Evolutionary conservation across 257 asterid species (phyloP).

Genomic region (Dorcoceras hygrometricum): DNA sequence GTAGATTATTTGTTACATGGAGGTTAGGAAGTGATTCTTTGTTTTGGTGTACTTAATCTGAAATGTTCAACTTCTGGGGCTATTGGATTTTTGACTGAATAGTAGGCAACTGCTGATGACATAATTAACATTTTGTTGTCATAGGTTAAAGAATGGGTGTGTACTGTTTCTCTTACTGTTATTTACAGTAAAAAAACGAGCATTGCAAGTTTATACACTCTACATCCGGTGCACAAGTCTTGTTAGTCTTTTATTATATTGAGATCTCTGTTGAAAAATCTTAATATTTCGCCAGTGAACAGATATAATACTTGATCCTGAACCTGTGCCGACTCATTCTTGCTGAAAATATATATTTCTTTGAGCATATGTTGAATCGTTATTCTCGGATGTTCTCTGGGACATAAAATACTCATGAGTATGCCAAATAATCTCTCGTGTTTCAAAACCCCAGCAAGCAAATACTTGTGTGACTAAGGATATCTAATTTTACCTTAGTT

Average conservation of each 20-base stretch:
- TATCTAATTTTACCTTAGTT: background rate
- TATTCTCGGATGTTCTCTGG: background rate
- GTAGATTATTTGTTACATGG: background rate
- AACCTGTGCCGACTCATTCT: background rate
- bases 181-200: constrained; percentile 7
- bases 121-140: background rate
- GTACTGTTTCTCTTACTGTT: background rate
- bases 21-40: background rate
- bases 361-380: background rate
- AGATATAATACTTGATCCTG: background rate
- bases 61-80: constrained; percentile 13
- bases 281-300: background rate
- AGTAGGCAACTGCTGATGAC: background rate
- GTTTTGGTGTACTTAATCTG: background rate
- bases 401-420: background rate
- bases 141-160: background rate
- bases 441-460: background rate
- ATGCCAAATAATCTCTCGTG: background rate
- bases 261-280: background rate
- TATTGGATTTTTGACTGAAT: constrained; percentile 11
- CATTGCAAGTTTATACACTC: background rate
- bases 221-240: background rate
- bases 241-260: background rate
- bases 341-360: background rate
- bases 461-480: background rate